Evolutionary conservation across 2,329 filamentous ascomycete genomes (phyloP).

Genomic region (Diaporthe vaccinii): DNA sequence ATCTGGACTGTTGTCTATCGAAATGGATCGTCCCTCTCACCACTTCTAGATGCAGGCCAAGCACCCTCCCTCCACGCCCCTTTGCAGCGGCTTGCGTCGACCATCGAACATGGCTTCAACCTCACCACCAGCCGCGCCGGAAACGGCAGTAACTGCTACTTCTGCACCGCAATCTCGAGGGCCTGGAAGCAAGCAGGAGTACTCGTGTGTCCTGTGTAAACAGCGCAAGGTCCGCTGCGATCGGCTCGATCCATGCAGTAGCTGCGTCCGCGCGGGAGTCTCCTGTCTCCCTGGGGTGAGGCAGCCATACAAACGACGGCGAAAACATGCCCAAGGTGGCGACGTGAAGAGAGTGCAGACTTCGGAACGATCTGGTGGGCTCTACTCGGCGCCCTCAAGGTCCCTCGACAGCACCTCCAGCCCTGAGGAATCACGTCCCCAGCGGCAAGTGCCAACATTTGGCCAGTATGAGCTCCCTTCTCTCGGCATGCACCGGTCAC

Average conservation of each 20-base stretch:
- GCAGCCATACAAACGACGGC: slow-evolving; percentile 60
- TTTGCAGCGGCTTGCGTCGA: not conserved
- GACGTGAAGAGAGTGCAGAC: not conserved
- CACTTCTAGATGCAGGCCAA: slow-evolving; percentile 14
- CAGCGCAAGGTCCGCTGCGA: slow-evolving; percentile 65
- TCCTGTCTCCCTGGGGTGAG: slow-evolving; percentile 52
- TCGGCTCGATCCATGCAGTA: slow-evolving; percentile 58
- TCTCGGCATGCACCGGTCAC: slow-evolving; percentile 33
- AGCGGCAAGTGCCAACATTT: slow-evolving; percentile 39
- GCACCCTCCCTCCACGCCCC: not conserved
- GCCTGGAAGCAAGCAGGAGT: slow-evolving; percentile 42
- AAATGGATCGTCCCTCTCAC: not conserved
- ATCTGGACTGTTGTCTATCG: not conserved
- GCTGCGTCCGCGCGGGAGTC: slow-evolving; percentile 53
- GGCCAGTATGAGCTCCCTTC: slow-evolving; percentile 37
- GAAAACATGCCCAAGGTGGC: slow-evolving; percentile 51
- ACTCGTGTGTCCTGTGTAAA: slow-evolving; percentile 66
- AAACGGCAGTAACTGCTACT: not conserved
- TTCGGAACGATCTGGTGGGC: slow-evolving; percentile 5
- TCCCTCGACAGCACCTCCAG: slow-evolving; percentile 30
- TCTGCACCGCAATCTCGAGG: slow-evolving; percentile 10
- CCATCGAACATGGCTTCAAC: slow-evolving; percentile 1
- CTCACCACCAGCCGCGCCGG: not conserved
- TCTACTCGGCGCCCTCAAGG: slow-evolving; percentile 21
- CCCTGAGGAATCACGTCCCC: slow-evolving; percentile 22